Conservation (phyloP, 116 monocot species). For the Iris pallida region DNA sequence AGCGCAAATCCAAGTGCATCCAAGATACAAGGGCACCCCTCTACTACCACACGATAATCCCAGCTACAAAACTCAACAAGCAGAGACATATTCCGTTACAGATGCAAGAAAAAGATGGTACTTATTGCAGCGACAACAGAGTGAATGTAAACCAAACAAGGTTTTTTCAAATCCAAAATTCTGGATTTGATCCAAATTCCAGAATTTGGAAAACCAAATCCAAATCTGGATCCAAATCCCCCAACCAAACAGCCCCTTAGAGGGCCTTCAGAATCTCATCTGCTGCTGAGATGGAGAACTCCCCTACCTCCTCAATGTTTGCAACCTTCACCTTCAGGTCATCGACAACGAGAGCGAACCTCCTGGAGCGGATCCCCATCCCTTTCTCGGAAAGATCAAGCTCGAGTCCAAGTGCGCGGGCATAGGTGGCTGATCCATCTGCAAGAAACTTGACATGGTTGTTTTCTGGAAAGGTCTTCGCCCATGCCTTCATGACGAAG, state of each 20-base stretch:
- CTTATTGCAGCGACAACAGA: no score
- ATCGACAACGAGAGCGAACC: conserved; percentile 65
- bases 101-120: no score
- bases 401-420: conserved; percentile 76
- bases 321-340: conserved; percentile 63
- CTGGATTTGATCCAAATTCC: no score
- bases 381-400: conserved; percentile 88
- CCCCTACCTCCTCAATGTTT: conserved; percentile 82
- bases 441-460: conserved; percentile 83
- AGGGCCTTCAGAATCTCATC: conserved; percentile 89
- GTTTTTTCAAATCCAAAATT: no score
- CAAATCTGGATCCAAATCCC: no score
- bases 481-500: conserved; percentile 95
- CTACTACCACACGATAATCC: no score
- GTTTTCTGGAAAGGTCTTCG: conserved; percentile 82
- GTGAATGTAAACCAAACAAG: no score
- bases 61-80: no score
- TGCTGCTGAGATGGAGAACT: conserved; percentile 80
- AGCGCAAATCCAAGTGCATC: no score
- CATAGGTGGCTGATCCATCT: conserved; percentile 74
- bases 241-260: conserved; percentile 21
- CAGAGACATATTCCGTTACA: no score
- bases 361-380: conserved; percentile 64
- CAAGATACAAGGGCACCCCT: no score
- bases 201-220: no score